These are phyloP conservation scores for Boletus rufocinnamomeus DNA, from an alignment of 768 basidiomycete genomes.

Conservation along the genomic window DNA sequence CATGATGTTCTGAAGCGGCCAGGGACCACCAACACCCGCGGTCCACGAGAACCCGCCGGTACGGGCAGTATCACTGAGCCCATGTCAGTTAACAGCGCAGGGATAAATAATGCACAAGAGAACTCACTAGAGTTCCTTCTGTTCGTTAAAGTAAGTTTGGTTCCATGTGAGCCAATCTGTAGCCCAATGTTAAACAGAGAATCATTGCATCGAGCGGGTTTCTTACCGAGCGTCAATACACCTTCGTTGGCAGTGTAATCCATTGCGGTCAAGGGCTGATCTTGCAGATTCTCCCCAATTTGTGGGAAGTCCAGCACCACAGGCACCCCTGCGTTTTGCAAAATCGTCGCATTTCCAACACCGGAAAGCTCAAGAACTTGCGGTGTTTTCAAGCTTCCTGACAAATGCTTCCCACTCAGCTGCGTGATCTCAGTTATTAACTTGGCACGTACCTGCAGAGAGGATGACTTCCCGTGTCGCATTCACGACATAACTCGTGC, in stretches of 20 bases:
- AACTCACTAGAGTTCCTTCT: background rate
- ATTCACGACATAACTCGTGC: background rate
- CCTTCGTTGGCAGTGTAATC: background rate
- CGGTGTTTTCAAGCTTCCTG: conserved; percentile 1
- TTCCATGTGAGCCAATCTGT: background rate
- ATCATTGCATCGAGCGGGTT: background rate
- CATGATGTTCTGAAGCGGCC: background rate
- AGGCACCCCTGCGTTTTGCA: background rate
- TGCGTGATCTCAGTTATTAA: background rate
- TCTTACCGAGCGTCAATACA: background rate
- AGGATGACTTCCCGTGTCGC: background rate
- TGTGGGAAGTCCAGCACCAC: background rate
- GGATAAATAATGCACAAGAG: background rate
- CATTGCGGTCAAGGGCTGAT: background rate
- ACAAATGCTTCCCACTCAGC: background rate
- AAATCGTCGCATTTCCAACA: background rate
- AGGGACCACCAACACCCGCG: background rate
- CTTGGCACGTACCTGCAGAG: background rate
- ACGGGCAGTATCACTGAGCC: background rate
- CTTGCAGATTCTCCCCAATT: conserved; percentile 6
- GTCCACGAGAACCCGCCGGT: background rate
- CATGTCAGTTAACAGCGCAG: background rate
- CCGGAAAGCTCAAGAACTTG: conserved; percentile 1
- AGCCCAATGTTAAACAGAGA: background rate
- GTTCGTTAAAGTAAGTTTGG: background rate